Percentiles rank a stretch among this genome's conserved stretches.
Evolutionary conservation across 2,329 filamentous ascomycete species (phyloP).

Genomic region (Fusarium nygamai): DNA sequence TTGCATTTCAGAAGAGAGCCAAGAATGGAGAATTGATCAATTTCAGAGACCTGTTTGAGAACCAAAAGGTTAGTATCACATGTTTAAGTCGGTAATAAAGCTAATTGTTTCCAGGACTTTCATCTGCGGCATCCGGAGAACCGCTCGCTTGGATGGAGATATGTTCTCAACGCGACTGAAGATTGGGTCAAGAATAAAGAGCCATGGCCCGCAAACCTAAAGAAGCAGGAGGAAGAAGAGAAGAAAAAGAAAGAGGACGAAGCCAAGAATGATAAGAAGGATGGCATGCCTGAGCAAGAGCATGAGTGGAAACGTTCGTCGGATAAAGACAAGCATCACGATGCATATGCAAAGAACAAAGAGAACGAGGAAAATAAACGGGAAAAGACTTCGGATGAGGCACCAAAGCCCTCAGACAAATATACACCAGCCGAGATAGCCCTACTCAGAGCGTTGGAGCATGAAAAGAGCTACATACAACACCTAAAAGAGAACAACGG

Average conservation of each 20-base stretch:
- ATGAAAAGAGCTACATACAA: neutral
- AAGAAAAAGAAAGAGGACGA: neutral
- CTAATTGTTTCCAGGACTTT: neutral
- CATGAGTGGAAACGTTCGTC: neutral
- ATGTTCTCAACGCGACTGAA: neutral
- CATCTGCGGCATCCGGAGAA: neutral
- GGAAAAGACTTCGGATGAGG: fast-evolving
- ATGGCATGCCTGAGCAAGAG: neutral
- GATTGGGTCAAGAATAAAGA: neutral
- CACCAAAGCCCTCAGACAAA: neutral
- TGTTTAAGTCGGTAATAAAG: neutral
- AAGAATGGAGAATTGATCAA: neutral
- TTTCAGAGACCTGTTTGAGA: neutral
- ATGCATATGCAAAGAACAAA: neutral
- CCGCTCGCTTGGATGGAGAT: neutral
- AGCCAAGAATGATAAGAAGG: neutral
- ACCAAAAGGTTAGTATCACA: neutral
- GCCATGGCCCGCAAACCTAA: neutral
- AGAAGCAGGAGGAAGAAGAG: neutral
- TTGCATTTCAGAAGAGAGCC: neutral
- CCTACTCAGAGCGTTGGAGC: fast-evolving
- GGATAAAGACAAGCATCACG: neutral
- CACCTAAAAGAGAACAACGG: neutral
- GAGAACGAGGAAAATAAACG: neutral
- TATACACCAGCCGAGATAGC: neutral